Base-by-base conservation (phyloP, 169 alveolate species). In the Plasmodium cynomolgi region DNA sequence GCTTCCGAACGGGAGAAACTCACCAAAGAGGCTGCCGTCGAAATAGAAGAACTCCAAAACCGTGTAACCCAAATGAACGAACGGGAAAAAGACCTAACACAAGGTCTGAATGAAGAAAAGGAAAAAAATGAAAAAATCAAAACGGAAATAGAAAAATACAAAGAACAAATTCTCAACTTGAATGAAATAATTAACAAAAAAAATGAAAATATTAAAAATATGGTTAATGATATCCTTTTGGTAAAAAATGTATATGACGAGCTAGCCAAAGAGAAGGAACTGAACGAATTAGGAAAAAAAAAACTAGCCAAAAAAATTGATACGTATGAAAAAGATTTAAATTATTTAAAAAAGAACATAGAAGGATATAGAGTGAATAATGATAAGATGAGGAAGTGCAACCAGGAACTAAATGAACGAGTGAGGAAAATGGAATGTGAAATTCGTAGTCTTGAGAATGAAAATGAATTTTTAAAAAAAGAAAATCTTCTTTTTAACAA, bases 161-260 rank as follows among this genome's bases (percentile, higher is more conserved):
- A 86, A 56, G 33, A 86, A 68, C 86, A 86, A 17, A 47, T 71
- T 13, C 26, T 33, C 31, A 74, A 23, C 17, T 20, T 75, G 26
- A 54, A 86, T 11, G 81, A 77, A 75, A 37, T 77, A 1, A 77
- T 86, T 5, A 54, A 54, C 17, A 74, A 86, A 54, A 86, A 86
- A 86, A 86, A 86, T 37, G 86, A 75, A 23, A 86, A 34, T 1
- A 86, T 86, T 33, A 86, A 54, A 77, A 86, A 75, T 23, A 86
- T 86, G 81, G 93, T 86, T 17, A 86, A 86, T 74, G 93, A 86
- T 37, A 86, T 86, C 1, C 41, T 86, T 20, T n/a, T 86, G 41
- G 71, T 86, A 56, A 86, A 86, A 86, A 86, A 86, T 86, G 85
- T 75, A 1, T 86, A 86, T 50, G 93, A 86, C 44, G 93, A 86